Percentiles rank a stretch among this genome's conserved stretches.
phyloP scores from a whole-genome alignment of 2,329 filamentous ascomycete species.

The Pseudocercospora vitis region DNA sequence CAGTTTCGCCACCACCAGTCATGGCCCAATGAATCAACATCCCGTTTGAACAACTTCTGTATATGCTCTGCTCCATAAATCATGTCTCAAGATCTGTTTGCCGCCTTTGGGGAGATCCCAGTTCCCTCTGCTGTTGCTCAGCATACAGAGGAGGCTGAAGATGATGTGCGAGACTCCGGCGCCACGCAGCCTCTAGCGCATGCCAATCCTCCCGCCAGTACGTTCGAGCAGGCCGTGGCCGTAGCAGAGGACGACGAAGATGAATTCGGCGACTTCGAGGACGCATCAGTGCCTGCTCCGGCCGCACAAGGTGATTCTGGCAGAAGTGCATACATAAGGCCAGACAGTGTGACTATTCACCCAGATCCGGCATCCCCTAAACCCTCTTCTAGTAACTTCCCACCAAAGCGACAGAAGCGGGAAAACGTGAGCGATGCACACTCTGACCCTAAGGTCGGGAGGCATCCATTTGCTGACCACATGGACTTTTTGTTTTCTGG shows the following conservation, averaged over 20 bases:
- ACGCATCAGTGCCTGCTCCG: constrained; percentile 26
- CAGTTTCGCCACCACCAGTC: no score
- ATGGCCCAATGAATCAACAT: no score
- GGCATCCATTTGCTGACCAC: constrained; percentile 37
- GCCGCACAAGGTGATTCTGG: constrained; percentile 20
- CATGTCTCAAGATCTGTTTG: constrained; percentile 58
- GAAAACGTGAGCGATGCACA: background rate
- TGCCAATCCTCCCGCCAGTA: no score
- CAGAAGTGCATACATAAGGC: background rate
- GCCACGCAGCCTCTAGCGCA: no score
- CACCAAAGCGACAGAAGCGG: constrained; percentile 14
- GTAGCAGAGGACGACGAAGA: constrained; percentile 43
- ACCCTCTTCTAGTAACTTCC: constrained; percentile 10
- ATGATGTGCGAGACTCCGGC: background rate
- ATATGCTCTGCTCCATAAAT: background rate
- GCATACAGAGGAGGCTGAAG: no score
- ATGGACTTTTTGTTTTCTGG: constrained; percentile 39
- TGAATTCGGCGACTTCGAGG: constrained; percentile 57
- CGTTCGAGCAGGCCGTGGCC: background rate
- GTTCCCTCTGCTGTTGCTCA: no score
- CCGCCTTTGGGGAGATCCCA: constrained; percentile 47
- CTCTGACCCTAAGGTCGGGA: constrained; percentile 22
- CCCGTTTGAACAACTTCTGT: no score
- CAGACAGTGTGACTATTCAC: background rate
- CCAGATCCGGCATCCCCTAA: background rate